These are phyloP conservation scores for Sindora glabra DNA, from an alignment of 306 rosid species.

Conservation along the genomic window DNA sequence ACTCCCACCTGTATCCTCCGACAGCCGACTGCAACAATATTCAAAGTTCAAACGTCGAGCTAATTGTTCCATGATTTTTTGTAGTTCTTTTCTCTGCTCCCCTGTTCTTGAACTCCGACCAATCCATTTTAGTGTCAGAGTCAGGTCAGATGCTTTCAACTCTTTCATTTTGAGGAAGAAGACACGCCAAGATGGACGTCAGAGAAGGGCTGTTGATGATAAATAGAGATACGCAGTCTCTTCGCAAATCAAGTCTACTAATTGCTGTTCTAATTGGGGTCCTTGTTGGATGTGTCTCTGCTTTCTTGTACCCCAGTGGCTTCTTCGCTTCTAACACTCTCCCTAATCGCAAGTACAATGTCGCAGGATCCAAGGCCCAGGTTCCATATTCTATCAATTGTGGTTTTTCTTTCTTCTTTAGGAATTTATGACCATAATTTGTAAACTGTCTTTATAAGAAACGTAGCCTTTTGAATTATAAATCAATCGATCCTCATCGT, in stretches of 20 bases:
- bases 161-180: not conserved
- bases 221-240: constrained; percentile 26
- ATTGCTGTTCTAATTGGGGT: constrained; percentile 59
- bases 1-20: too few relatives aligned
- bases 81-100: too few relatives aligned
- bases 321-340: constrained; percentile 26
- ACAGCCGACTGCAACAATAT: too few relatives aligned
- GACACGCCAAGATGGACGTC: constrained; percentile 46
- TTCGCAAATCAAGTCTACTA: constrained; percentile 38
- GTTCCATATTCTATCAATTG: constrained; percentile 26
- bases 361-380: constrained; percentile 43
- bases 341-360: constrained; percentile 21
- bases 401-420: not conserved
- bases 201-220: constrained; percentile 66
- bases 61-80: too few relatives aligned
- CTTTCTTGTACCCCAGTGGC: constrained; percentile 61
- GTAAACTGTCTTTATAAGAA: not conserved
- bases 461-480: too few relatives aligned
- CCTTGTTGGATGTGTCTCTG: constrained; percentile 54
- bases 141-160: too few relatives aligned
- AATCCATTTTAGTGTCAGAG: too few relatives aligned
- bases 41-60: too few relatives aligned
- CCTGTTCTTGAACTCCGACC: too few relatives aligned
- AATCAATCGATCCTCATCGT: too few relatives aligned
- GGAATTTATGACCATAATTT: not conserved